Evolutionary conservation across 78 protist genomes (phyloP).

Genomic region (Dictyostelium brefeldianum): DNA sequence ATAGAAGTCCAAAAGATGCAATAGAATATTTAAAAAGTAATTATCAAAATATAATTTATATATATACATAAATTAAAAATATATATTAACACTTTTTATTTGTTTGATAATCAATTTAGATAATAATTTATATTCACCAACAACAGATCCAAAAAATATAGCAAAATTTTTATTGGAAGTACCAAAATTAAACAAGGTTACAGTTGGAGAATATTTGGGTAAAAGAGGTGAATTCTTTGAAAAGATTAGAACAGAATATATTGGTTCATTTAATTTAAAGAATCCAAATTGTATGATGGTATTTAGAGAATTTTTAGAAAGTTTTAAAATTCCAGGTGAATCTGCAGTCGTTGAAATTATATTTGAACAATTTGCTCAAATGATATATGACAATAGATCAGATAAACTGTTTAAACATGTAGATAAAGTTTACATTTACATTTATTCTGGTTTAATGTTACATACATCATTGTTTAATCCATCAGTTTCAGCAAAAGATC

Average conservation of each 20-base stretch:
- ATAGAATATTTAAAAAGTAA: slow-evolving; percentile 35
- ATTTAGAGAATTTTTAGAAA: slow-evolving; percentile 69
- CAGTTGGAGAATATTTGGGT: slow-evolving; percentile 77
- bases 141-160: slow-evolving; percentile 8
- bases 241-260: slow-evolving; percentile 15
- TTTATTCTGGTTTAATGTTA: slow-evolving; percentile 90
- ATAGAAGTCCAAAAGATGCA: slow-evolving; percentile 49
- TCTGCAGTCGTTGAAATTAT: slow-evolving; percentile 35
- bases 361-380: slow-evolving; percentile 30
- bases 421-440: slow-evolving; percentile 77
- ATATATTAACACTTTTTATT: neutral
- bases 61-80: neutral
- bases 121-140: slow-evolving; percentile 32
- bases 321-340: slow-evolving; percentile 67
- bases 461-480: slow-evolving; percentile 43
- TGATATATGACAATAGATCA: neutral
- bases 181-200: slow-evolving; percentile 27
- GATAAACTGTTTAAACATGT: slow-evolving; percentile 11
- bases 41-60: neutral
- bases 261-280: slow-evolving; percentile 7
- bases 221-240: slow-evolving; percentile 28
- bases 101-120: neutral
- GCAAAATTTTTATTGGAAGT: slow-evolving; percentile 50
- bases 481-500: slow-evolving; percentile 13
- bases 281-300: neutral